Evolutionary conservation across 2,329 filamentous ascomycete species (phyloP).

Genomic region (Tricladium varicosporioides): DNA sequence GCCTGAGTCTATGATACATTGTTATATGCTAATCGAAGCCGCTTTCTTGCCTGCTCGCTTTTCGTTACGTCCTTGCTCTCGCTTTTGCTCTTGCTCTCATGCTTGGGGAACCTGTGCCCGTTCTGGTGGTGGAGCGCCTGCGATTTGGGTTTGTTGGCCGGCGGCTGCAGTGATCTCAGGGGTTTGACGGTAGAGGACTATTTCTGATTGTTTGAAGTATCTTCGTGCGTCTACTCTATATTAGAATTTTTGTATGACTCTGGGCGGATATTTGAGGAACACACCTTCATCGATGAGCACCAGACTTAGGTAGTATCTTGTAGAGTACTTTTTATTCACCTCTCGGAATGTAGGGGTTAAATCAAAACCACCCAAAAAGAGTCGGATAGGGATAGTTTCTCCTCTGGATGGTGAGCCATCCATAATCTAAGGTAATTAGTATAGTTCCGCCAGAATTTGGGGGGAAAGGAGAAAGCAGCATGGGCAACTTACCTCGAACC

Average conservation of each 20-base stretch:
- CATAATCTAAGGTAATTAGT: slow-evolving; percentile 43
- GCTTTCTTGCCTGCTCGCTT: slow-evolving; percentile 2
- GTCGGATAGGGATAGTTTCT: slow-evolving; percentile 90
- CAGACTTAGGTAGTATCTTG: slow-evolving; percentile 92
- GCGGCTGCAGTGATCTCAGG: slow-evolving; percentile 48
- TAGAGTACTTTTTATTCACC: slow-evolving; percentile 99
- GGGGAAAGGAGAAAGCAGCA: background rate
- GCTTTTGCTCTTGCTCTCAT: background rate
- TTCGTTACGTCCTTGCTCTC: slow-evolving; percentile 9
- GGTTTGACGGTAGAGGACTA: slow-evolving; percentile 87
- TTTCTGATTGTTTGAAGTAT: slow-evolving; percentile 99
- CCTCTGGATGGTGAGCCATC: slow-evolving; percentile 48
- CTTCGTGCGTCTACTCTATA: slow-evolving; percentile 74
- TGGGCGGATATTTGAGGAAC: slow-evolving; percentile 1
- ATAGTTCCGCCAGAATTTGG: background rate
- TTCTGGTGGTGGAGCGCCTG: slow-evolving; percentile 33
- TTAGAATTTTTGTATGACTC: slow-evolving; percentile 1
- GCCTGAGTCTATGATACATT: slow-evolving; percentile 26
- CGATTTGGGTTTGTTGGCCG: slow-evolving; percentile 35
- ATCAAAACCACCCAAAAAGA: slow-evolving; percentile 97
- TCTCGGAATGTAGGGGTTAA: slow-evolving; percentile 97
- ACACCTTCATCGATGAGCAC: slow-evolving; percentile 92
- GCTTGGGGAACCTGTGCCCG: slow-evolving; percentile 17
- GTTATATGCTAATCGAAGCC: slow-evolving; percentile 7
- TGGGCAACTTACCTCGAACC: slow-evolving; percentile 71